Evolutionary conservation across 805 yeast species (phyloP), one percentile per base, ranked within the genome.

Genomic region (Suhomyces vadensis): DNA sequence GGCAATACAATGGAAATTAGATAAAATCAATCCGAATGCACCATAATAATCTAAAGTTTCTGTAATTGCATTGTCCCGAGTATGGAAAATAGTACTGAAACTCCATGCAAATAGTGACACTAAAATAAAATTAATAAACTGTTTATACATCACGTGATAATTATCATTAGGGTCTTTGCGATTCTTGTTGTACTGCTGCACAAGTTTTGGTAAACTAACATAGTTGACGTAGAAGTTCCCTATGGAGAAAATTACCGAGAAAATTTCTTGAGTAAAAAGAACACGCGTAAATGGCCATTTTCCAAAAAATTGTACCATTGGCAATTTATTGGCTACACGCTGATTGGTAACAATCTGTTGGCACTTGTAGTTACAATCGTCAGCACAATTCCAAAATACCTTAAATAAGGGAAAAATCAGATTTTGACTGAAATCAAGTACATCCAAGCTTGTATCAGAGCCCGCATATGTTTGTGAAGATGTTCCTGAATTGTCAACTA

Each of bases 21-120:
- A 53, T 26, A 69, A 43, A 3, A 71, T 56, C 2, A 72, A 67
- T 14, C 62, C 60, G 22, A 68, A 64, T 2, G 77, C 77, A 1
- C 75, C 75, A 39, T 59, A 58, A 51, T 72, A 72, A 47, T 72
- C 77, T 31, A 71, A 47, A 3, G 69, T 58, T 47, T 72, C 77
- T 4, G 76, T 69, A 7, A 57, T 6, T 0, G 69, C 54, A 24
- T 53, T 54, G 45, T 72, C 77, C 29, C 74, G 53, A 13, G 60
- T 60, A 47, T 72, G 77, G 49, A 69, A 72, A 10, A 69, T 31
- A 4, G 64, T 55, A 42, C 74, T 67, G 44, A 60, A 64, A 1
- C 47, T 27, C 77, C 77, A 72, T 1, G 74, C 76, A 5, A 57
- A 33, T 41, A 67, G 45, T 5, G 67, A 57, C 1, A 67, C 54